phyloP scores from a whole-genome alignment of 495 filamentous ascomycete genomes.

The Arthonia radiata region DNA sequence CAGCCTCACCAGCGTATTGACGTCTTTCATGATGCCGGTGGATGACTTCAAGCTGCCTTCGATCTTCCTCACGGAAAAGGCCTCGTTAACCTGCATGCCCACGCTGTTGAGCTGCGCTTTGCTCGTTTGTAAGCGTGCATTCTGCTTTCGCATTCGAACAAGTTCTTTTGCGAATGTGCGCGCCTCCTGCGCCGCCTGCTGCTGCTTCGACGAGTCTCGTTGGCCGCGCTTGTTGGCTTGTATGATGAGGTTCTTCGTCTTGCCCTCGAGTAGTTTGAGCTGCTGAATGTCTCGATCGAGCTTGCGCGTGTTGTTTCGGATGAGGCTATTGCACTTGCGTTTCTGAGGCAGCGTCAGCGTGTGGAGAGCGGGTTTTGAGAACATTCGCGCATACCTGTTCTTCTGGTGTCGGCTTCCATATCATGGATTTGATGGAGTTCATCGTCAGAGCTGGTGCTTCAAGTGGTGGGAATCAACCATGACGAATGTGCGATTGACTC shows the following conservation, averaged over 20 bases:
- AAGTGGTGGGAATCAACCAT: too few relatives aligned
- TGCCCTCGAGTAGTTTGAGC: slow-evolving; percentile 50
- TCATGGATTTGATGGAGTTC: slow-evolving; percentile 67
- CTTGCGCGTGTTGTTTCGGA: slow-evolving; percentile 77
- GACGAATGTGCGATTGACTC: too few relatives aligned
- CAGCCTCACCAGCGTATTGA: slow-evolving; percentile 62
- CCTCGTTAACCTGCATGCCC: slow-evolving; percentile 93
- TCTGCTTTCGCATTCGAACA: slow-evolving; percentile 54
- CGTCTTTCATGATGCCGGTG: slow-evolving; percentile 90
- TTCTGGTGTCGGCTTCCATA: slow-evolving; percentile 81
- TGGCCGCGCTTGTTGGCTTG: slow-evolving; percentile 54
- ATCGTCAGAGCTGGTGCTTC: slow-evolving; percentile 22
- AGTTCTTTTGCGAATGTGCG: slow-evolving; percentile 76
- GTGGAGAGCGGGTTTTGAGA: slow-evolving; percentile 1
- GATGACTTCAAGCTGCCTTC: slow-evolving; percentile 72
- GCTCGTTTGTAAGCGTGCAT: slow-evolving; percentile 46
- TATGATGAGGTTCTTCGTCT: slow-evolving; percentile 68
- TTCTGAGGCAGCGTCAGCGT: slow-evolving; percentile 26
- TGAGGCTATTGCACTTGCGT: slow-evolving; percentile 83
- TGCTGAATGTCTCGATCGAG: slow-evolving; percentile 76
- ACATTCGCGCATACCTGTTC: slow-evolving; percentile 42
- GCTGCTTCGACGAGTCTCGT: slow-evolving; percentile 45
- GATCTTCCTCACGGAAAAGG: slow-evolving; percentile 86
- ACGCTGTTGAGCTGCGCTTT: slow-evolving; percentile 86
- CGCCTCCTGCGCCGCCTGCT: slow-evolving; percentile 51